Percentiles rank a stretch among this genome's conserved stretches.
Evolutionary conservation across 768 basidiomycete genomes (phyloP).

Genomic region (Boletus sensibilis): DNA sequence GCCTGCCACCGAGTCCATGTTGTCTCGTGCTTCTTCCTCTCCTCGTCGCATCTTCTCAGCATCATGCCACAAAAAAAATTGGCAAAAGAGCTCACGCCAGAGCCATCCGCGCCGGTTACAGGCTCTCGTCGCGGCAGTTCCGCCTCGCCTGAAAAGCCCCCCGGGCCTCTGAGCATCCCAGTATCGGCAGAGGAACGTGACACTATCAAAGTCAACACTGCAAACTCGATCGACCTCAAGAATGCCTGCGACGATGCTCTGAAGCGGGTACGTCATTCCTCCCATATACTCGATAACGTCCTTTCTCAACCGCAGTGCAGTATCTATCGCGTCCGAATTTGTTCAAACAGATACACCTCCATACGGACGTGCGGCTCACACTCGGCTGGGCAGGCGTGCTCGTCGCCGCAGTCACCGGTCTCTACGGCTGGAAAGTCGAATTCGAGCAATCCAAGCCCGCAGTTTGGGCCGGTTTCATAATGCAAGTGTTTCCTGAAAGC

Average conservation of each 20-base stretch:
- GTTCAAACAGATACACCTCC: constrained; percentile 83
- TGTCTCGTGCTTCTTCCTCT: not conserved
- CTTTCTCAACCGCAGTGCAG: constrained; percentile 39
- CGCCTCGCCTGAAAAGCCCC: constrained; percentile 40
- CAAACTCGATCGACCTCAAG: constrained; percentile 57
- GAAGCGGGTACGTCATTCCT: constrained; percentile 63
- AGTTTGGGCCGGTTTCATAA: constrained; percentile 73
- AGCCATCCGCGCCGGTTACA: constrained; percentile 9
- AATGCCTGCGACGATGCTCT: constrained; percentile 85
- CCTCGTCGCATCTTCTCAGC: not conserved
- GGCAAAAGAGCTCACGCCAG: constrained; percentile 11
- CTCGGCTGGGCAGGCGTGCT: constrained; percentile 88
- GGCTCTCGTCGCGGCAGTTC: constrained; percentile 29
- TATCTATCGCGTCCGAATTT: constrained; percentile 76
- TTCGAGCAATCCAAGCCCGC: constrained; percentile 86
- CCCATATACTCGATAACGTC: not conserved
- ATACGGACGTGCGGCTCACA: constrained; percentile 84
- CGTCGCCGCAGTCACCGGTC: constrained; percentile 74
- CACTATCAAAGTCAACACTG: constrained; percentile 59
- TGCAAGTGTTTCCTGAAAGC: constrained; percentile 49
- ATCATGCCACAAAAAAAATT: constrained; percentile 24
- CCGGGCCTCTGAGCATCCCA: constrained; percentile 52
- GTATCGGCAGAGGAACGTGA: constrained; percentile 48
- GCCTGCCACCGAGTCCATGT: not conserved
- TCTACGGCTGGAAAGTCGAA: constrained; percentile 85